Conservation (phyloP, 2,329 filamentous ascomycete genomes). For the Didymella keratinophila region DNA sequence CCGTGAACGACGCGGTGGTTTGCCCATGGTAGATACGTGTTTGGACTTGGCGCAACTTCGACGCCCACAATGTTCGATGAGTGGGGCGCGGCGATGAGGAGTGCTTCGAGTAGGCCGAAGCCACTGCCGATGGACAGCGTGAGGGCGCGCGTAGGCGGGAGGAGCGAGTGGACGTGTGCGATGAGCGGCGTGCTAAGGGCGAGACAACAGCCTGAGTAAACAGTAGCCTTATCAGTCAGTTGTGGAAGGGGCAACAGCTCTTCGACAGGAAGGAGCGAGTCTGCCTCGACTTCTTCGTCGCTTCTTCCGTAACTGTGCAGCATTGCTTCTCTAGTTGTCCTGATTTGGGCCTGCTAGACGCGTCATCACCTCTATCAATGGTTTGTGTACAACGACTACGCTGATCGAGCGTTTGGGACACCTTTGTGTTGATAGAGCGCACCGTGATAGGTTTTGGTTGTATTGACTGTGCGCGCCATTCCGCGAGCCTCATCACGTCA, state of each 20-base stretch:
- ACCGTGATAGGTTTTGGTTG: background rate
- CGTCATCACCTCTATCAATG: background rate
- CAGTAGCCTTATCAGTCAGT: conserved; percentile 30
- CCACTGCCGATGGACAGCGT: conserved; percentile 60
- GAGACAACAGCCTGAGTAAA: conserved; percentile 48
- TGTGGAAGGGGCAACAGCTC: conserved; percentile 21
- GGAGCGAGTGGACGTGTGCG: conserved; percentile 30
- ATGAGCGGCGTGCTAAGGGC: conserved; percentile 46
- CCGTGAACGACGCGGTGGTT: conserved; percentile 55
- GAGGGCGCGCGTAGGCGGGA: conserved; percentile 34
- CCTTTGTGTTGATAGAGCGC: background rate
- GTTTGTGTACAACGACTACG: background rate
- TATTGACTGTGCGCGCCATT: background rate
- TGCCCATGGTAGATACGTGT: conserved; percentile 55
- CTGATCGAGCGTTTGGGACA: background rate
- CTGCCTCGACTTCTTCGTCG: conserved; percentile 15
- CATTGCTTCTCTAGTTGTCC: background rate
- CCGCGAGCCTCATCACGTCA: conserved; percentile 12
- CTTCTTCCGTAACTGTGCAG: background rate
- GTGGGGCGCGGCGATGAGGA: conserved; percentile 41
- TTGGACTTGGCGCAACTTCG: conserved; percentile 57
- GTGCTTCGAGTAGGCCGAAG: conserved; percentile 59
- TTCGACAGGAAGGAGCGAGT: background rate
- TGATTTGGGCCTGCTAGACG: background rate
- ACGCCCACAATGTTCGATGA: conserved; percentile 54